Base-by-base conservation (phyloP, 192 early-diverging fungal species). In the Neocallimastix lanati region DNA sequence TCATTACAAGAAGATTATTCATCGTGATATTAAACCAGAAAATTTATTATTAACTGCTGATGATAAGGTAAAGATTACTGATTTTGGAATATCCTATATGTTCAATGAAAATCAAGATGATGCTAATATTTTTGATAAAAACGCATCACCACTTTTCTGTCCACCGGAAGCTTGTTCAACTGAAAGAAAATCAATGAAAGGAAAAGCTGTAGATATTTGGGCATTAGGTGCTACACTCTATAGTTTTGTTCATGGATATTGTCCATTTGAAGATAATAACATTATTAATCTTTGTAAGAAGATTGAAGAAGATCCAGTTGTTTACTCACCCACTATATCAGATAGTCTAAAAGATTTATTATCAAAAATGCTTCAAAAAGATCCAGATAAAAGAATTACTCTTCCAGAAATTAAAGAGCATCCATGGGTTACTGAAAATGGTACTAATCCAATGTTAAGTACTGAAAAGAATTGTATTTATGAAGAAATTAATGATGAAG, bases 61-160 rank as follows among this genome's bases (percentile, higher is more conserved):
- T 25, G 36, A 76, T 29, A n/a, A 76, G 29, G 78, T 91, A 2
- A 87, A 88, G 81, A 88, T 91, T 35, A 83, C 86, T 12, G 90
- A 91, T 79, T 91, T 91, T 83, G 90, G 90, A 11, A 91, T 91
- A 33, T 88, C 89, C 36, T 83, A 84, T 77, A 87, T 90, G 87
- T 85, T 89, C 50, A 82, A 83, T 67, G 88, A 88, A 58, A 83
- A 84, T 25, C 78, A 83, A 30, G 85, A 89, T 77, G 50, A 67
- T 67, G 50, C 50, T n/a, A 67, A 18, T 67, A 67, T 67, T 4
- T 25, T 15, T 25, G 18, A 67, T n/a, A 85, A 86, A 78, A 91
- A 89, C 77, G 83, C 89, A 0, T 85, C 86, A 28, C 90, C 88
- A 37, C 79, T 85, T 18, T 90, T 90, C 81, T 82, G 78, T 14